These are phyloP conservation scores for Monosporascus sp. DNA, from an alignment of 2,329 filamentous ascomycete species.

Conservation along the genomic window DNA sequence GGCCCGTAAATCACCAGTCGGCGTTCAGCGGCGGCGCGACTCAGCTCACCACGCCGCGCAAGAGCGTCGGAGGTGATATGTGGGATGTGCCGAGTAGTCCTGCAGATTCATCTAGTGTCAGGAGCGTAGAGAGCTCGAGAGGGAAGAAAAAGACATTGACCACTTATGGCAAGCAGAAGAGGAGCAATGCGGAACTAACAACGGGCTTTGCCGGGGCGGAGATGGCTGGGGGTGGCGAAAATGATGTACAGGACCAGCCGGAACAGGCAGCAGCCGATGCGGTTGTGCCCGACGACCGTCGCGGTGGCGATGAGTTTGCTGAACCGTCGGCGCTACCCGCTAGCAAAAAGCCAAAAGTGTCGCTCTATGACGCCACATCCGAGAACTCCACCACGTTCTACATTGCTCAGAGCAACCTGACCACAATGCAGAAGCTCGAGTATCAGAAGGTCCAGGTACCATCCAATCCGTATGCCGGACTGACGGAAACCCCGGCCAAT, in stretches of 20 bases:
- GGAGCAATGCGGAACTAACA: conserved; percentile 3
- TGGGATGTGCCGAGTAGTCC: conserved; percentile 30
- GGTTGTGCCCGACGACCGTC: conserved; percentile 3
- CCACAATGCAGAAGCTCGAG: conserved; percentile 28
- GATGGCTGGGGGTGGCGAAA: conserved; percentile 5
- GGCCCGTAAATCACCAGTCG: conserved; percentile 8
- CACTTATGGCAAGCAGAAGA: conserved; percentile 13
- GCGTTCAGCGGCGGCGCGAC: conserved; percentile 16
- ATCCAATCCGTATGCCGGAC: conserved; percentile 9
- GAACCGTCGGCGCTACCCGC: conserved; percentile 6
- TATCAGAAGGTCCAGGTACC: conserved; percentile 22
- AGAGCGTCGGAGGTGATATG: conserved; percentile 15
- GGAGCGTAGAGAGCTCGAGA: conserved; percentile 6
- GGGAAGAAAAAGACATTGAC: conserved; percentile 6
- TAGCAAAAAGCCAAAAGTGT: conserved; percentile 13
- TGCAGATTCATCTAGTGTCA: conserved; percentile 7
- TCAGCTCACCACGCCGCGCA: conserved; percentile 22
- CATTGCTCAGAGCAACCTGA: conserved; percentile 25
- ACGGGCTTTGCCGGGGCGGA: conserved; percentile 8
- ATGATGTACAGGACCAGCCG: conserved; percentile 2
- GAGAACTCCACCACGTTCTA: conserved; percentile 21
- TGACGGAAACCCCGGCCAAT: conserved; percentile 13
- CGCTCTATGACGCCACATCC: conserved; percentile 12
- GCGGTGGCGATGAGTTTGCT: not conserved
- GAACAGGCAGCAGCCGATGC: conserved; percentile 1